These are phyloP conservation scores for Coemansia sp. DNA, from an alignment of 192 early-diverging fungal genomes.

Conservation along the genomic window DNA sequence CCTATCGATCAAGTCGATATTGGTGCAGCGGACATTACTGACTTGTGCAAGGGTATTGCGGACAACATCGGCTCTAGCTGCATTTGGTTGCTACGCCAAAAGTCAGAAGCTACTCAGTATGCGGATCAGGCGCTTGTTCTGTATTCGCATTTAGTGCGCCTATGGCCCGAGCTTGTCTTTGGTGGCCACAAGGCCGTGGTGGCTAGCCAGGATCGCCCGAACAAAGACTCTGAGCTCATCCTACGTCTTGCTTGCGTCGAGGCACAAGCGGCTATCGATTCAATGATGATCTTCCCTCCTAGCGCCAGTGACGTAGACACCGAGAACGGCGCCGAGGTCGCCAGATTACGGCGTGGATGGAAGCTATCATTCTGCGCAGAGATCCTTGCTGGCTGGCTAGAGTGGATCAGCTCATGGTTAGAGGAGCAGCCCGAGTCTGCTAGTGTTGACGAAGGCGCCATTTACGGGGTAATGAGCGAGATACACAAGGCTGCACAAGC, in stretches of 20 bases:
- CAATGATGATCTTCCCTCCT: slow-evolving; percentile 40
- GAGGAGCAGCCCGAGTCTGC: slow-evolving; percentile 20
- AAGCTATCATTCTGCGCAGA: slow-evolving; percentile 43
- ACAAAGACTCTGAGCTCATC: slow-evolving; percentile 19
- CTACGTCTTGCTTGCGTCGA: slow-evolving; percentile 42
- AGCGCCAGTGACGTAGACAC: not conserved
- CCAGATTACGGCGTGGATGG: slow-evolving; percentile 30
- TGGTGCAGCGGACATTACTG: not conserved
- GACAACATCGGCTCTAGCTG: slow-evolving; percentile 25
- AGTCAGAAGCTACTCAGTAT: slow-evolving; percentile 23
- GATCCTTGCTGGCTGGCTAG: slow-evolving; percentile 41
- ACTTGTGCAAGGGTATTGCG: slow-evolving; percentile 5
- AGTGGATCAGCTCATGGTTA: slow-evolving; percentile 36
- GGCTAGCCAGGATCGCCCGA: not conserved
- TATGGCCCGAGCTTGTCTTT: slow-evolving; percentile 37
- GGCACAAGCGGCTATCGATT: slow-evolving; percentile 34
- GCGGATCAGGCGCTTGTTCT: slow-evolving; percentile 42
- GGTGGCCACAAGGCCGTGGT: not conserved
- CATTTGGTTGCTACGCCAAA: slow-evolving; percentile 27
- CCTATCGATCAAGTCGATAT: slow-evolving; percentile 24
- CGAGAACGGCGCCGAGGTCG: not conserved
- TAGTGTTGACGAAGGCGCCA: slow-evolving; percentile 11
- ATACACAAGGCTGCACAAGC: slow-evolving; percentile 27
- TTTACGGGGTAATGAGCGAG: slow-evolving; percentile 33
- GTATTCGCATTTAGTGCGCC: slow-evolving; percentile 33